Base-by-base conservation (phyloP, 176 grass and related monocot species). In the Rhynchospora pubera region DNA sequence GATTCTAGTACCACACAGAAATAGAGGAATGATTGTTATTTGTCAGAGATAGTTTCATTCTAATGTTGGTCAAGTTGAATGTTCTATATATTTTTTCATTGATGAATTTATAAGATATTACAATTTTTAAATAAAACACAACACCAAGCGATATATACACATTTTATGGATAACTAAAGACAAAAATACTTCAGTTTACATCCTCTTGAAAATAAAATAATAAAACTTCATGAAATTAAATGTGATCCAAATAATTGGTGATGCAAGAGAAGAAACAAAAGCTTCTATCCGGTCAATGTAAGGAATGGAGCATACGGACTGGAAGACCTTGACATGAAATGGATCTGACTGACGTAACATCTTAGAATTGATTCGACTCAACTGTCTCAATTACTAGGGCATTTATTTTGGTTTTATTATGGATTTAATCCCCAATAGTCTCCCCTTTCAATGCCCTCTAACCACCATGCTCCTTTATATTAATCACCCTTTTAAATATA, bases 331-430 rank as follows among this genome's bases (percentile, higher is more conserved):
- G 79, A 81, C 59, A 81, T 47, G 79, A 52, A 63, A 63, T 81
- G 47, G 82, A 84, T 72, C 82, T 84, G 63, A 72, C 57, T 84
- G 63, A 72, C 57, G 79, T 80, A 62, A 64, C 59, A 63, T 81
- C 57, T 34, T 65, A 65, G 60, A 81, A 81, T 81, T 81, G 59
- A 65, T 81, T 86, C 86, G 77, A 62, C 79, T 87, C 88, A 97
- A 87, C 93, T 86, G 91, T 77, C 91, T 87, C 93, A 90, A 93
- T 96, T 93, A 97, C 93, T 97, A 73, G 53, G 47, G 90, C 93
- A 93, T 97, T 97, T 87, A 97, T 89, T 89, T 55, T 65, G 60
- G 91, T 89, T 55, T 97, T 97, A 92, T 92, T 88, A 85, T 89
- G 83, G 9, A 91, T 76, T 93, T 87, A 89, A 93, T 89, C 93